Conservation (phyloP, 192 early-diverging fungal species). For the Umbelopsis sp. region DNA sequence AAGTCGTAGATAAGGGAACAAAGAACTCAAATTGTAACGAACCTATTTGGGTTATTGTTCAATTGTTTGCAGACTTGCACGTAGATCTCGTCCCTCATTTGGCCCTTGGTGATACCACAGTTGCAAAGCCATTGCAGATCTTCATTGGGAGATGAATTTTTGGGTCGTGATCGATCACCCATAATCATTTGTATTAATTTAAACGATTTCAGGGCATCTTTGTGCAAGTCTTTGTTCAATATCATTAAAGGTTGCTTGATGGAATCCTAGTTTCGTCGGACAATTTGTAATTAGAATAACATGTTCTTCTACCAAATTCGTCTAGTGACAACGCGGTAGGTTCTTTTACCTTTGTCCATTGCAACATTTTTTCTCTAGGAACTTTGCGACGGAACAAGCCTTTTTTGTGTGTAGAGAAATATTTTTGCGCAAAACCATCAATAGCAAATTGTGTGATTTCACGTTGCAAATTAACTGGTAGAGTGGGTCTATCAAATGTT, state of each 20-base stretch:
- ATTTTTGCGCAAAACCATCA: slow-evolving; percentile 87
- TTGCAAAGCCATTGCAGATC: slow-evolving; percentile 81
- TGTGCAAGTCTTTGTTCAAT: slow-evolving; percentile 78
- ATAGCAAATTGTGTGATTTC: slow-evolving; percentile 82
- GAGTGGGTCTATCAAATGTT: slow-evolving; percentile 23
- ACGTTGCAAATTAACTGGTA: slow-evolving; percentile 62
- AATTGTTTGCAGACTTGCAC: slow-evolving; percentile 93
- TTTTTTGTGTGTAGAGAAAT: slow-evolving; percentile 87
- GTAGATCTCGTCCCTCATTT: slow-evolving; percentile 92
- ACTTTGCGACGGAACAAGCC: slow-evolving; percentile 86
- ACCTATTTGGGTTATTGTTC: slow-evolving; percentile 73
- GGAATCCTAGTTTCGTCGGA: slow-evolving; percentile 56
- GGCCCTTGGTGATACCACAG: slow-evolving; percentile 71
- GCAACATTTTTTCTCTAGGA: slow-evolving; percentile 88
- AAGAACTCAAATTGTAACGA: slow-evolving; percentile 18
- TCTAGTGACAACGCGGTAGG: too few relatives aligned
- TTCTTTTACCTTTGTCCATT: slow-evolving; percentile 64
- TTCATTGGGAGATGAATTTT: slow-evolving; percentile 42
- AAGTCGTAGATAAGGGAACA: not conserved
- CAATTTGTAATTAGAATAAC: not conserved
- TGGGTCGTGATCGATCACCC: slow-evolving; percentile 60
- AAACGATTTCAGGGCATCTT: slow-evolving; percentile 88
- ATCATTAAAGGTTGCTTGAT: slow-evolving; percentile 81
- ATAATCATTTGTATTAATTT: slow-evolving; percentile 84
- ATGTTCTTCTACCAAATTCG: too few relatives aligned